phyloP scores from a whole-genome alignment of 2,329 filamentous ascomycete genomes.

The Pseudodiploospora longispora region DNA sequence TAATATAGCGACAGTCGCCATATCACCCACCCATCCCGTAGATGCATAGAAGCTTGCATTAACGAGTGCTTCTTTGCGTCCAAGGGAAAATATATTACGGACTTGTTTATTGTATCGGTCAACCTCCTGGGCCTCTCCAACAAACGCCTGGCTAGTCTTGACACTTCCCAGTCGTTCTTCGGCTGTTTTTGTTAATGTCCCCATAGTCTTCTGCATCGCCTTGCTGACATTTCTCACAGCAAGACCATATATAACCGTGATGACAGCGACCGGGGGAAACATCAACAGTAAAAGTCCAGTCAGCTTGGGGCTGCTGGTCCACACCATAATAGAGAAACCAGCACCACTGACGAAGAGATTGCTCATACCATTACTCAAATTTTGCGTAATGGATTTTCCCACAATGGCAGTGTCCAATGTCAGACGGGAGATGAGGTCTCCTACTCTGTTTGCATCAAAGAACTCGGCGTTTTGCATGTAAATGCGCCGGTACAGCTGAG shows the following conservation, averaged over 20 bases:
- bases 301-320: slow-evolving; percentile 84
- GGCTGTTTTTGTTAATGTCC: slow-evolving; percentile 89
- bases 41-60: slow-evolving; percentile 82
- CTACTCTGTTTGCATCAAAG: slow-evolving; percentile 95
- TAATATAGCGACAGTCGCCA: slow-evolving; percentile 87
- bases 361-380: slow-evolving; percentile 90
- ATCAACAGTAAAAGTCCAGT: slow-evolving; percentile 80
- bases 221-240: slow-evolving; percentile 83
- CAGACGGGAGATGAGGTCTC: slow-evolving; percentile 89
- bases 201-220: slow-evolving; percentile 88
- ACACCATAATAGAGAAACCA: slow-evolving; percentile 91
- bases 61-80: slow-evolving; percentile 77
- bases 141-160: slow-evolving; percentile 92
- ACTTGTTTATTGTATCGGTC: slow-evolving; percentile 87
- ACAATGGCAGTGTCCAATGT: slow-evolving; percentile 97
- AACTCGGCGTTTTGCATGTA: slow-evolving; percentile 97
- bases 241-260: slow-evolving; percentile 85
- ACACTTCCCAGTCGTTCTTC: slow-evolving; percentile 97
- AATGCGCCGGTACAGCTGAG: slow-evolving; percentile 82
- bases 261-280: slow-evolving; percentile 83
- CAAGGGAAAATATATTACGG: slow-evolving; percentile 82
- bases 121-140: slow-evolving; percentile 85
- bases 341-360: slow-evolving; percentile 83
- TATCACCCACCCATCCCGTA: slow-evolving; percentile 88
- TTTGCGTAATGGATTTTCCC: slow-evolving; percentile 96